These are phyloP conservation scores for Malania oleifera DNA, from an alignment of 164 flowering plant species.

Conservation along the genomic window DNA sequence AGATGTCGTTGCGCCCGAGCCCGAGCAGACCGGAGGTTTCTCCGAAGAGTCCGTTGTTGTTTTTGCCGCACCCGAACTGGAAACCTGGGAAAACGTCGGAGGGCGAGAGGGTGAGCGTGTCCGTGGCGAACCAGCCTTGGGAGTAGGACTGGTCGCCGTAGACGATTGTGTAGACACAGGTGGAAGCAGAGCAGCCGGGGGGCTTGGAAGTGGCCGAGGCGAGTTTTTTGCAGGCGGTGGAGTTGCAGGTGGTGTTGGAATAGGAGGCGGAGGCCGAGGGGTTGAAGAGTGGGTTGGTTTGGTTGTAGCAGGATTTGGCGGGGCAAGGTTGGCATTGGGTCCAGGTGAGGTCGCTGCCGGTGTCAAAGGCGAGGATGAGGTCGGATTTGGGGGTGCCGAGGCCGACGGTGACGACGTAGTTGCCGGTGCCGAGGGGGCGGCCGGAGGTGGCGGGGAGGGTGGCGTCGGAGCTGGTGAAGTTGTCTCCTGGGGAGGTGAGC, in stretches of 20 bases:
- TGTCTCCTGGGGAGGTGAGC: too few relatives aligned
- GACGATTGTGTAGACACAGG: conserved; percentile 33
- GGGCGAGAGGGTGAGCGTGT: conserved; percentile 25
- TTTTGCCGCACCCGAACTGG: conserved; percentile 47
- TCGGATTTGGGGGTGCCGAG: conserved; percentile 37
- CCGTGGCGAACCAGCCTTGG: conserved; percentile 34
- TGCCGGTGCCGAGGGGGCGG: conserved; percentile 29
- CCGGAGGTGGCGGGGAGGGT: conserved; percentile 34
- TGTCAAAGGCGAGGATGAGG: conserved; percentile 35
- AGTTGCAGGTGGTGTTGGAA: conserved; percentile 22
- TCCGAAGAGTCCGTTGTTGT: conserved; percentile 48
- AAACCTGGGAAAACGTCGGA: conserved; percentile 18
- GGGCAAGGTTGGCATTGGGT: conserved; percentile 49
- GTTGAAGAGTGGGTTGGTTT: conserved; percentile 28
- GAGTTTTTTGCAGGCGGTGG: conserved; percentile 23
- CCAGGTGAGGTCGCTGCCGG: conserved; percentile 54
- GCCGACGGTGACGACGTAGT: conserved; percentile 36
- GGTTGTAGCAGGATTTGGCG: conserved; percentile 28
- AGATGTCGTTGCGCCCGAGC: conserved; percentile 36
- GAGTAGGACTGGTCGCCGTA: conserved; percentile 49
- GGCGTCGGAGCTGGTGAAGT: too few relatives aligned
- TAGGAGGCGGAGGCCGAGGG: conserved; percentile 33
- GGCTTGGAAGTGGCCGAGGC: conserved; percentile 36
- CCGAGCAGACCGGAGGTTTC: conserved; percentile 44
- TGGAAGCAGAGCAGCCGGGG: conserved; percentile 19